Conservation (phyloP, 179 eudicot species). For the Silene noctiflora region DNA sequence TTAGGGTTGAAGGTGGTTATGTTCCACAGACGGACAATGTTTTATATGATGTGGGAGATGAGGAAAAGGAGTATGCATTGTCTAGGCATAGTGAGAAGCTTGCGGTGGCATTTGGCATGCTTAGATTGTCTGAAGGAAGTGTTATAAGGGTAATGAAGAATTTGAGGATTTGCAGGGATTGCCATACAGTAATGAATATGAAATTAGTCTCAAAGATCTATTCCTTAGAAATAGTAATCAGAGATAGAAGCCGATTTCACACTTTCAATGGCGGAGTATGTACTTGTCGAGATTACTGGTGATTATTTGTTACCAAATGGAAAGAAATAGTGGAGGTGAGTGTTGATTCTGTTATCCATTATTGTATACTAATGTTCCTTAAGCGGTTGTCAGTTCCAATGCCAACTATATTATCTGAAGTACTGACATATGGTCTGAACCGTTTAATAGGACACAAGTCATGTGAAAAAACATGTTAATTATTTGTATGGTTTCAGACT, state of each 20-base stretch:
- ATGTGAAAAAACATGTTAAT: no score
- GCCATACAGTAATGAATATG: constrained; percentile 53
- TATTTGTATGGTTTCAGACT: no score
- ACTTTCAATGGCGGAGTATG: constrained; percentile 52
- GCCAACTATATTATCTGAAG: background rate
- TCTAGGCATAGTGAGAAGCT: constrained; percentile 56
- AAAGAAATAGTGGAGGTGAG: background rate
- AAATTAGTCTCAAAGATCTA: constrained; percentile 52
- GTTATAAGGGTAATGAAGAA: constrained; percentile 55
- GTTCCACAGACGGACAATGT: constrained; percentile 48
- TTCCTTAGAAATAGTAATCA: constrained; percentile 44
- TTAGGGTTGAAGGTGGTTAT: constrained; percentile 60
- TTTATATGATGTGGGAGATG: constrained; percentile 57
- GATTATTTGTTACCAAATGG: constrained; percentile 1
- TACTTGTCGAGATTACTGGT: constrained; percentile 63
- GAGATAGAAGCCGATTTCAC: constrained; percentile 69
- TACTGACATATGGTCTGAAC: no score
- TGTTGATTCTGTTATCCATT: no score
- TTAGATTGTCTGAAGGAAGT: constrained; percentile 34
- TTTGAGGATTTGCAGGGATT: constrained; percentile 57
- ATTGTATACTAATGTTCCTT: no score
- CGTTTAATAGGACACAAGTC: no score
- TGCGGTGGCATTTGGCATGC: constrained; percentile 56
- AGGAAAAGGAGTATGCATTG: constrained; percentile 50
- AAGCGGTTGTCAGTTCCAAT: no score